phyloP scores from a whole-genome alignment of 495 filamentous ascomycete genomes.

The Hamigera avellanea region DNA sequence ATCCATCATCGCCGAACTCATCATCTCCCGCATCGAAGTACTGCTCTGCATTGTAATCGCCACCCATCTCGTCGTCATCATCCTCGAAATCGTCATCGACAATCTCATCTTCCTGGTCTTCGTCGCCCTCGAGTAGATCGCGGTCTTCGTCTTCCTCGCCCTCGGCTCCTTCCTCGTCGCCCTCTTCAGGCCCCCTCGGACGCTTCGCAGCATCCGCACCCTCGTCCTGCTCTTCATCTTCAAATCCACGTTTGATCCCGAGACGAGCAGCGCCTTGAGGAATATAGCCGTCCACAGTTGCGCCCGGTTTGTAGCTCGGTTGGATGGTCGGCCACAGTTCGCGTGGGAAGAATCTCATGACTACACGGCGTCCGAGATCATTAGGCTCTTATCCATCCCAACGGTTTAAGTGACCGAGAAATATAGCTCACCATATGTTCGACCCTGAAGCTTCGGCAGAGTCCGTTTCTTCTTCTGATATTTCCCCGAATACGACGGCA shows the following conservation, averaged over 20 bases:
- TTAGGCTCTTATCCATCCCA: background rate
- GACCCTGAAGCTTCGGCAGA: conserved; percentile 36
- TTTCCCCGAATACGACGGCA: conserved; percentile 44
- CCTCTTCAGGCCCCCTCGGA: conserved; percentile 15
- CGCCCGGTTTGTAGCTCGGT: conserved; percentile 30
- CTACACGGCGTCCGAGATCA: conserved; percentile 15
- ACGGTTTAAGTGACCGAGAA: background rate
- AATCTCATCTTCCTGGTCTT: conserved; percentile 38
- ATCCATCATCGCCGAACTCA: conserved; percentile 40
- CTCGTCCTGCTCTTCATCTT: conserved; percentile 36
- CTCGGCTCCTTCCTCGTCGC: conserved; percentile 24
- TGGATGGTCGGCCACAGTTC: conserved; percentile 43
- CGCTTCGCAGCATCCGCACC: conserved; percentile 18
- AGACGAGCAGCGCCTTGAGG: conserved; percentile 7
- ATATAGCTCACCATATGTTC: conserved; percentile 36
- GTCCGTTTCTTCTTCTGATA: conserved; percentile 43
- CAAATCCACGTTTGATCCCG: conserved; percentile 29
- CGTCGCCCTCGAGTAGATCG: conserved; percentile 31
- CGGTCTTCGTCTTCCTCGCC: conserved; percentile 24
- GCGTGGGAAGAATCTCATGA: conserved; percentile 44
- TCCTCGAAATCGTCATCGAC: conserved; percentile 46
- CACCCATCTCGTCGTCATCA: conserved; percentile 45
- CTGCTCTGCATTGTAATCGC: conserved; percentile 53
- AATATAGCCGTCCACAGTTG: conserved; percentile 20
- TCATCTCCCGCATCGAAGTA: conserved; percentile 56